phyloP scores from a whole-genome alignment of 495 filamentous ascomycete species.

The Podospora tetraspora region DNA sequence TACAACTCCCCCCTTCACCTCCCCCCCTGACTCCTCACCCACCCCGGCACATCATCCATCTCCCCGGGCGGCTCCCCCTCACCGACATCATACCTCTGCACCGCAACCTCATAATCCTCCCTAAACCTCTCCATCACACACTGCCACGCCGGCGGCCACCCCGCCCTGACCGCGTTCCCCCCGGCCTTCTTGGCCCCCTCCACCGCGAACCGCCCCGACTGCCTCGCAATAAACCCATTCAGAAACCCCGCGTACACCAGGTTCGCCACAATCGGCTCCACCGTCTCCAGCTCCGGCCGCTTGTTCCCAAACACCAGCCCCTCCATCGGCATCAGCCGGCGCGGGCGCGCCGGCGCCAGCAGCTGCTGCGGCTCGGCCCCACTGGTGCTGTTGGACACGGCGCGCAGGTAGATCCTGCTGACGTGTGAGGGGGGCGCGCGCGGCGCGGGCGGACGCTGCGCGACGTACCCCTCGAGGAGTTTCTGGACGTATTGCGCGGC shows the following conservation, averaged over 20 bases:
- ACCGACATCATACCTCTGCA: slow-evolving; percentile 18
- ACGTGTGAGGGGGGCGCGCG: slow-evolving; percentile 20
- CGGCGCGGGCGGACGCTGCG: slow-evolving; percentile 22
- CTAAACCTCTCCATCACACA: slow-evolving; percentile 28
- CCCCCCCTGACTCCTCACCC: slow-evolving; percentile 24
- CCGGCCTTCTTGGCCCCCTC: slow-evolving; percentile 63
- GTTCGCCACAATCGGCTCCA: slow-evolving; percentile 74
- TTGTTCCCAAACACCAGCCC: slow-evolving; percentile 49
- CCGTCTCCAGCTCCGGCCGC: slow-evolving; percentile 52
- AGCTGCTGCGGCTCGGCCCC: slow-evolving; percentile 28
- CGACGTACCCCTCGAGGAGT: slow-evolving; percentile 47
- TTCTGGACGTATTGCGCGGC: slow-evolving; percentile 48
- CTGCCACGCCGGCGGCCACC: slow-evolving; percentile 37
- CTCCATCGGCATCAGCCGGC: slow-evolving; percentile 42
- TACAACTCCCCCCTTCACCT: not conserved
- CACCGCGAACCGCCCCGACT: slow-evolving; percentile 70
- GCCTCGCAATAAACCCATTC: slow-evolving; percentile 78
- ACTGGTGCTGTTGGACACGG: slow-evolving; percentile 35
- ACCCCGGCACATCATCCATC: slow-evolving; percentile 33
- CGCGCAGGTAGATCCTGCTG: slow-evolving; percentile 39
- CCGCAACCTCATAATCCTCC: slow-evolving; percentile 29
- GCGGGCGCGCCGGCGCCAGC: slow-evolving; percentile 40
- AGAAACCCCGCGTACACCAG: slow-evolving; percentile 79
- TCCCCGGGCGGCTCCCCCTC: slow-evolving; percentile 30
- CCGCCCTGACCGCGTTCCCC: slow-evolving; percentile 41